Evolutionary conservation across 768 basidiomycete genomes (phyloP).

Genomic region (Leucosporidium scottii): DNA sequence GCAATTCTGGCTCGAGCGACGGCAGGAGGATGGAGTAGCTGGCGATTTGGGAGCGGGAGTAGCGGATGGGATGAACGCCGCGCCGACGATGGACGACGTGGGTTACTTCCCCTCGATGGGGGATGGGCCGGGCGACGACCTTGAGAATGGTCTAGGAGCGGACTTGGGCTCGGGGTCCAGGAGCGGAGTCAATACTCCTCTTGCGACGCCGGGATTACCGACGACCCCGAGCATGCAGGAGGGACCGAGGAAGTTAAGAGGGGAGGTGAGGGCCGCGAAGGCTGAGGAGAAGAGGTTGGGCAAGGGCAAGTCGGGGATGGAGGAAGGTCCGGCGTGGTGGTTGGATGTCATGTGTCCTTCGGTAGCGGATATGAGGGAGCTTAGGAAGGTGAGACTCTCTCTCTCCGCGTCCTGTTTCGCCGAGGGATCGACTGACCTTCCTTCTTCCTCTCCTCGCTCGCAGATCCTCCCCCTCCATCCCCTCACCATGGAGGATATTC

Average conservation of each 20-base stretch:
- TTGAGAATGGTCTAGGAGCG: background rate
- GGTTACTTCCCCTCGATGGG: conserved; percentile 22
- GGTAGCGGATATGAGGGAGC: conserved; percentile 75
- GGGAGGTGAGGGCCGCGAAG: conserved; percentile 22
- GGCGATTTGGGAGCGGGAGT: conserved; percentile 29
- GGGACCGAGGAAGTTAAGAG: conserved; percentile 12
- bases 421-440: background rate
- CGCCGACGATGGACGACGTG: background rate
- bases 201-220: background rate
- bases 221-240: conserved; percentile 3
- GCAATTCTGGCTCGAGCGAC: conserved; percentile 33
- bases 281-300: conserved; percentile 27
- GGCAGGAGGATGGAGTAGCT: conserved; percentile 27
- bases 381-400: conserved; percentile 62
- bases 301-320: conserved; percentile 19
- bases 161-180: background rate
- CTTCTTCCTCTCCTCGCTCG: background rate
- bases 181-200: background rate
- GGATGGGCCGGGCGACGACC: background rate
- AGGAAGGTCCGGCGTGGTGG: conserved; percentile 63
- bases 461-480: conserved; percentile 84
- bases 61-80: background rate
- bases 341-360: conserved; percentile 79
- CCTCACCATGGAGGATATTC: conserved; percentile 82
- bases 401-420: background rate